Percentiles rank a stretch among this genome's conserved stretches.
Evolutionary conservation across 148 eudicot species (phyloP).

Genomic region (Oxyria digyna): DNA sequence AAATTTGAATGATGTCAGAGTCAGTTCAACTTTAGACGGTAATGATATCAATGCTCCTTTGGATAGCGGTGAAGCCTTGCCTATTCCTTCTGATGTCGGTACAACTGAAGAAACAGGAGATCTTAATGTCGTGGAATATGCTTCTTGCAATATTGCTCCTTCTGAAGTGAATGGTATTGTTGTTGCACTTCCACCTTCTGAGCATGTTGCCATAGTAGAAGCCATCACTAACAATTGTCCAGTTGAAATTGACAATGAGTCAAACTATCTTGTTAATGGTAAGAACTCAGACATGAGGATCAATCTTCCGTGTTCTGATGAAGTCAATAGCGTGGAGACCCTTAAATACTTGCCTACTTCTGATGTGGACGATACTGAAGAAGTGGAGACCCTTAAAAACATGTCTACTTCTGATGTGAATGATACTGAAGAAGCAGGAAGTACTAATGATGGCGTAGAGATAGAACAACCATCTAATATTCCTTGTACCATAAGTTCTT

Average conservation of each 20-base stretch:
- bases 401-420: conserved; percentile 14
- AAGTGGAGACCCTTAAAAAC: conserved; percentile 9
- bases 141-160: not conserved
- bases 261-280: not conserved
- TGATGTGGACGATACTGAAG: conserved; percentile 10
- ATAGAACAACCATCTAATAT: not conserved
- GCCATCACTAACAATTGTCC: not conserved
- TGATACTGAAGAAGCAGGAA: conserved; percentile 9
- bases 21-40: conserved; percentile 12
- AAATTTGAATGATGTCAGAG: conserved; percentile 8
- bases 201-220: conserved; percentile 4
- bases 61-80: conserved; percentile 9
- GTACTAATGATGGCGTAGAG: not conserved
- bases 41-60: conserved; percentile 3
- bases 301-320: conserved; percentile 13
- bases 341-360: conserved; percentile 12
- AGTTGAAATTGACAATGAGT: conserved; percentile 7
- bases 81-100: conserved; percentile 10
- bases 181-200: not conserved
- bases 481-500: not conserved
- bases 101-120: conserved; percentile 6
- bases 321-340: conserved; percentile 10
- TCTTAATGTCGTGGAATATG: not conserved
- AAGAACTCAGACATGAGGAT: conserved; percentile 10
- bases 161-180: not conserved